phyloP scores from a whole-genome alignment of 2,329 filamentous ascomycete species.

The Atkinsonella hypoxylon region DNA sequence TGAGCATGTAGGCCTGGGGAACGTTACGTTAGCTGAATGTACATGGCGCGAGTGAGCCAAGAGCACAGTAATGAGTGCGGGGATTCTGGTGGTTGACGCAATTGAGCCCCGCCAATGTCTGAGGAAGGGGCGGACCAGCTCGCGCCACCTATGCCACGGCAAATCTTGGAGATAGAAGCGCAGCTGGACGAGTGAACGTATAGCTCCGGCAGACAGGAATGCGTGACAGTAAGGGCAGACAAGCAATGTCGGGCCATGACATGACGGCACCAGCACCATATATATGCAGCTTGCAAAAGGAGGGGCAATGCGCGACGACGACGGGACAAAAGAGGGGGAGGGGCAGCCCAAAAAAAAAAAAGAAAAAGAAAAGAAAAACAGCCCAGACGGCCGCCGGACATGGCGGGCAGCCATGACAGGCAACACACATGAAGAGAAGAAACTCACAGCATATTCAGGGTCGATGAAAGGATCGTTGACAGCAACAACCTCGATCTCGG shows the following conservation, averaged over 20 bases:
- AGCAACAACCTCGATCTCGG: constrained; percentile 82
- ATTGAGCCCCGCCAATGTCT: not conserved
- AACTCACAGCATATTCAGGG: constrained; percentile 87
- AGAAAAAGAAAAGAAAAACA: no score
- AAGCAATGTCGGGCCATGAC: no score
- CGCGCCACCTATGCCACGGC: not conserved
- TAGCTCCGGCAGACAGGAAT: not conserved
- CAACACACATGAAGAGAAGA: not conserved
- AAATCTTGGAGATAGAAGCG: not conserved
- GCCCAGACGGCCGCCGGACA: not conserved
- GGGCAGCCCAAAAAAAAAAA: constrained; percentile 7
- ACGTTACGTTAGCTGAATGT: constrained; percentile 1
- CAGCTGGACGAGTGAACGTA: not conserved
- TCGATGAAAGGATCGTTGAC: constrained; percentile 99
- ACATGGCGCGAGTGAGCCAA: not conserved
- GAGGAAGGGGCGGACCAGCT: not conserved
- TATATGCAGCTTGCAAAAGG: constrained; percentile 3
- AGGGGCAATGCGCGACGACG: constrained; percentile 6
- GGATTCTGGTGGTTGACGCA: not conserved
- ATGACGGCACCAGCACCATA: not conserved
- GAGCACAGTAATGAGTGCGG: no score
- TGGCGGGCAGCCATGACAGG: not conserved
- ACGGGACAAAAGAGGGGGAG: constrained; percentile 7
- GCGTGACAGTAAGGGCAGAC: not conserved
- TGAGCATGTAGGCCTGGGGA: constrained; percentile 90